Base-by-base conservation (phyloP, 2,329 filamentous ascomycete genomes). In the Pseudocercospora fuligena region DNA sequence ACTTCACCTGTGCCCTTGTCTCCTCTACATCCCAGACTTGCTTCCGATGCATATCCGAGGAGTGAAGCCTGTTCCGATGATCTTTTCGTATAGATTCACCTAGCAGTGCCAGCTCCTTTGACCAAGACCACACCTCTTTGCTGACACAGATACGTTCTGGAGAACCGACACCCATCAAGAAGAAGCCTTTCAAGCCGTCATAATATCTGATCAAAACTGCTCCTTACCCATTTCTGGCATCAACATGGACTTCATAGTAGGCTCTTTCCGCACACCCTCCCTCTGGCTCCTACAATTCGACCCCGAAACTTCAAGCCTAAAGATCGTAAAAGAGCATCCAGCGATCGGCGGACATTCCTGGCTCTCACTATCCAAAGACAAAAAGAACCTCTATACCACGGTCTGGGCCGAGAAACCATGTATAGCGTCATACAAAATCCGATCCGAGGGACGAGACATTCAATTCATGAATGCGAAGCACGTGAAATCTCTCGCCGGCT, bases 241-340 rank as follows among this genome's bases (percentile, higher is more conserved):
- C 9, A 25, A 5, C 19, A 78, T 78, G 77, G 76, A 78, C 56
- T 78, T 78, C 68, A 69, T 78, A 7, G 76, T 78, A 25, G 77
- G 77, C 58, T 73, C 75, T 3, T 78, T 78, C 69, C 77, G 77
- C 33, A 70, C 73, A 33, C 67, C 74, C 1, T 65, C 66, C 36
- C 71, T 78, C 33, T 78, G 73, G 66, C 77, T 76, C 16, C 69
- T 78, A 11, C 72, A 69, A 59, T 78, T 78, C 72, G 58, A 73
- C 21, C 72, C 71, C 1, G 59, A 74, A 5, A 63, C 67, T 11
- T 63, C 65, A 7, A 66, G 66, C 7, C 66, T 77, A 11, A 65
- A 68, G n/a, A 63, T 76, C 51, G 63, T 73, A 6, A 70, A 70
- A 46, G 70, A 72, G 31, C 74, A 74, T 8, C 70, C 74, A 47